Percentiles rank a stretch among this genome's conserved stretches.
Conservation (phyloP, 2,329 filamentous ascomycete species). For the Fusarium udum region DNA sequence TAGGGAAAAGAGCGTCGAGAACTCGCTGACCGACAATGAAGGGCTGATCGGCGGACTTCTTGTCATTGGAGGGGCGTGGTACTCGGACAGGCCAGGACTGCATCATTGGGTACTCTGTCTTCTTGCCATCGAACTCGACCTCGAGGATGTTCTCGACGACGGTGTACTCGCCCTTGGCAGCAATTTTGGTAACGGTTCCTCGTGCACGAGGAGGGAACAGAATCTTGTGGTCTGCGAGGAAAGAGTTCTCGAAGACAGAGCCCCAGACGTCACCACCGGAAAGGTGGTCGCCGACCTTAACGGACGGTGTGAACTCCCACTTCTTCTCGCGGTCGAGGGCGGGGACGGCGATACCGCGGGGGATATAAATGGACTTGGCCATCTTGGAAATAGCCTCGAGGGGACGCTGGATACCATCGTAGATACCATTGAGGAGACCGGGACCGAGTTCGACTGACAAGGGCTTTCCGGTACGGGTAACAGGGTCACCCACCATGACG, state of each 20-base stretch:
- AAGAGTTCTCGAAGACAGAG: slow-evolving; percentile 93
- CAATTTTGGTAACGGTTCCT: slow-evolving; percentile 91
- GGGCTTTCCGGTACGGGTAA: slow-evolving; percentile 89
- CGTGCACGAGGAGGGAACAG: slow-evolving; percentile 88
- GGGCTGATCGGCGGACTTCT: slow-evolving; percentile 85
- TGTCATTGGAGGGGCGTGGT: slow-evolving; percentile 90
- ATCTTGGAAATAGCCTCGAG: slow-evolving; percentile 82
- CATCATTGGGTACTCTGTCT: slow-evolving; percentile 97
- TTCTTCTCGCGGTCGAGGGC: slow-evolving; percentile 90
- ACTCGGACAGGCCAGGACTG: slow-evolving; percentile 98
- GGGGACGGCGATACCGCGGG: slow-evolving; percentile 88
- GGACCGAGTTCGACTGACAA: slow-evolving; percentile 97
- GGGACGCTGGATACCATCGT: slow-evolving; percentile 98
- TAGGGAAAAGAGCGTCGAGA: slow-evolving; percentile 93
- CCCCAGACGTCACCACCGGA: slow-evolving; percentile 97
- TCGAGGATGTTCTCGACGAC: slow-evolving; percentile 94
- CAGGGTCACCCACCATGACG: slow-evolving; percentile 94
- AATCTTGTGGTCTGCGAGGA: slow-evolving; percentile 93
- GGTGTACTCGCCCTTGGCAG: slow-evolving; percentile 89
- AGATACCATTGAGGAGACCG: slow-evolving; percentile 98
- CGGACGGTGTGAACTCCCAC: slow-evolving; percentile 92
- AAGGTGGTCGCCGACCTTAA: slow-evolving; percentile 97
- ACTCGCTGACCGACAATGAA: slow-evolving; percentile 98
- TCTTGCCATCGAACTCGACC: slow-evolving; percentile 96
- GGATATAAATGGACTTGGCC: slow-evolving; percentile 94